Percentiles rank a stretch among this genome's conserved stretches.
Conservation (phyloP, 2,329 filamentous ascomycete species). For the Hymenoscyphus infarciens region DNA sequence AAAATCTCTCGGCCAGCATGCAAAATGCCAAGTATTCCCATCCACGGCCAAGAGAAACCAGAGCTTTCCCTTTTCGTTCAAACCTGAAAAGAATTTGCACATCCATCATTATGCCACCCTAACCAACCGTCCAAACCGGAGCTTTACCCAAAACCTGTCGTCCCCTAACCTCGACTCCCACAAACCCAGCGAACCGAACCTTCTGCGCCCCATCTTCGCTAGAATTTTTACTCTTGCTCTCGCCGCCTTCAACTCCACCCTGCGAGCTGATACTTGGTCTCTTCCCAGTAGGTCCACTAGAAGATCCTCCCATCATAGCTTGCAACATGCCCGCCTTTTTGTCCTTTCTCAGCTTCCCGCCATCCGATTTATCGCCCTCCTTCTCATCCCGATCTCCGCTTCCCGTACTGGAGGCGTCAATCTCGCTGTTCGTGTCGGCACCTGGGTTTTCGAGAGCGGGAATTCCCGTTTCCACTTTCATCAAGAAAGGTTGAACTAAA, state of each 20-base stretch:
- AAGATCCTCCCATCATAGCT: constrained; percentile 30
- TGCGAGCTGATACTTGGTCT: constrained; percentile 12
- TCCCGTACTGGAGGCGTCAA: constrained; percentile 31
- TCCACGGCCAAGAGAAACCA: neutral
- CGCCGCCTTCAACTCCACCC: constrained; percentile 15
- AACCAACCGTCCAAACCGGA: constrained; percentile 62
- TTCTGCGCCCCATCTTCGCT: constrained; percentile 40
- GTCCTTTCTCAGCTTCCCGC: constrained; percentile 30
- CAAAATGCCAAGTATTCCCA: neutral
- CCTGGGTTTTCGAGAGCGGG: constrained; percentile 52
- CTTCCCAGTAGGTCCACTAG: constrained; percentile 13
- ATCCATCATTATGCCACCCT: constrained; percentile 12
- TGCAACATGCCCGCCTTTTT: constrained; percentile 40
- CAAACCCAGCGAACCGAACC: constrained; percentile 72
- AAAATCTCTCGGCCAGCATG: constrained; percentile 2
- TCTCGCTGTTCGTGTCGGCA: constrained; percentile 25
- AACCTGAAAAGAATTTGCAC: neutral
- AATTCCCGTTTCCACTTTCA: constrained; percentile 75
- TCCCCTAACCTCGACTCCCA: constrained; percentile 70
- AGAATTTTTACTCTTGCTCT: constrained; percentile 22
- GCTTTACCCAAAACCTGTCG: constrained; percentile 73
- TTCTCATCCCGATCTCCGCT: constrained; percentile 36
- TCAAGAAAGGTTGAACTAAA: constrained; percentile 64
- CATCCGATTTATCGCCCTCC: constrained; percentile 28
- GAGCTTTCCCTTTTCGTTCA: neutral